Conservation (phyloP, 805 yeast species). For the Kurtzmaniella cleridarum region DNA sequence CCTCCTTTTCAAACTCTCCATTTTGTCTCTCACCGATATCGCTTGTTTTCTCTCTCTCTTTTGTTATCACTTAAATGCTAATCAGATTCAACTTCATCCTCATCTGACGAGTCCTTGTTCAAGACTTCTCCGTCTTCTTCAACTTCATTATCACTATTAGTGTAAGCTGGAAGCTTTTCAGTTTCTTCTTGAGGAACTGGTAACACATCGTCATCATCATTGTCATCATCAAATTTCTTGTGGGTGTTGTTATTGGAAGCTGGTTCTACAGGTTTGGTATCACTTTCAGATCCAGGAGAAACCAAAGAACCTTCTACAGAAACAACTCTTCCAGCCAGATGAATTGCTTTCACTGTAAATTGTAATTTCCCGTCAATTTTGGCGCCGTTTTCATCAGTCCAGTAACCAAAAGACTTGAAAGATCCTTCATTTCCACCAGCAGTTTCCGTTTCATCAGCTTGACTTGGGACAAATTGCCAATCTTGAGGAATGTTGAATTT, state of each 20-base stretch:
- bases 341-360: conserved; percentile 69
- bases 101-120: conserved; percentile 20
- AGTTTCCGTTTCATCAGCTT: conserved; percentile 50
- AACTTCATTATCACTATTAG: conserved; percentile 12
- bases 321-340: conserved; percentile 73
- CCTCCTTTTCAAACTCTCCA: no score
- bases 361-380: conserved; percentile 78
- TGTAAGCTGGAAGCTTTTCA: conserved; percentile 13
- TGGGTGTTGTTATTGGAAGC: conserved; percentile 20
- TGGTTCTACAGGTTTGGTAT: conserved; percentile 43
- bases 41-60: no score
- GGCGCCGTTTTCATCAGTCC: conserved; percentile 74
- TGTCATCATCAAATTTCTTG: conserved; percentile 45
- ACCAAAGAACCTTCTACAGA: conserved; percentile 85
- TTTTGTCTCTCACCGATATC: no score
- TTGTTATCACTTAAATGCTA: conserved; percentile 3
- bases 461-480: conserved; percentile 83
- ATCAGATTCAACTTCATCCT: conserved; percentile 9
- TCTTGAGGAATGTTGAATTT: conserved; percentile 76
- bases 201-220: conserved; percentile 5
- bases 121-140: conserved; percentile 18
- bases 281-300: conserved; percentile 50
- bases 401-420: conserved; percentile 69
- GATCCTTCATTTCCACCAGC: conserved; percentile 15
- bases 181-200: conserved; percentile 13